A percentile compares a stretch with the other conserved stretches of the same genome.
phyloP scores from a whole-genome alignment of 352 stramenopile genomes.

The Globisporangium middletonii region DNA sequence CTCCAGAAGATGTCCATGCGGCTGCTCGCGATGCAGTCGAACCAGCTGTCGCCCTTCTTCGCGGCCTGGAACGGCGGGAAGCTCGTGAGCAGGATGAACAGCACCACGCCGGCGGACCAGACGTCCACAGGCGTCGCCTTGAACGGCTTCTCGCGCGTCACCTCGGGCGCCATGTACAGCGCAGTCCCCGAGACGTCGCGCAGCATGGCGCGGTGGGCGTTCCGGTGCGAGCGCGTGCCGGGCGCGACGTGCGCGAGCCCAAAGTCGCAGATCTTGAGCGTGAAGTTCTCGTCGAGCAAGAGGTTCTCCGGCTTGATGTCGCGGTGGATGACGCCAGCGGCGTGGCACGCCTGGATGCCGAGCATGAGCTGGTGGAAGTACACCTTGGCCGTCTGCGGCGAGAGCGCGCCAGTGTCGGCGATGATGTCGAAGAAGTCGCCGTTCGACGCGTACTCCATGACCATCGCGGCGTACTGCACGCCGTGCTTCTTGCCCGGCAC shows the following conservation, averaged over 20 bases:
- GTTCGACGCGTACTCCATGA: conserved; percentile 71
- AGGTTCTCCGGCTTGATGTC: conserved; percentile 83
- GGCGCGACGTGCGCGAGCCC: conserved; percentile 76
- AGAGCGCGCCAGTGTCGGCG: conserved; percentile 54
- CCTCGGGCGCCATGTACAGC: conserved; percentile 88
- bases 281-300: conserved; percentile 74
- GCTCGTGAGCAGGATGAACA: conserved; percentile 89
- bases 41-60: conserved; percentile 69
- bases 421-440: conserved; percentile 86
- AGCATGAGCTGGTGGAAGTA: conserved; percentile 76
- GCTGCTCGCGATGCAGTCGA: conserved; percentile 42
- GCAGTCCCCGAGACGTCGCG: conserved; percentile 69
- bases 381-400: conserved; percentile 45
- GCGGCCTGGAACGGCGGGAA: conserved; percentile 85
- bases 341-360: conserved; percentile 70
- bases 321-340: conserved; percentile 62
- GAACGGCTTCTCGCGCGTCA: conserved; percentile 48
- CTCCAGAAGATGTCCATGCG: conserved; percentile 56
- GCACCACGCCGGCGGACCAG: conserved; percentile 85
- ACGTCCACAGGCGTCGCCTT: conserved; percentile 80
- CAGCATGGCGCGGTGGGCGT: conserved; percentile 24
- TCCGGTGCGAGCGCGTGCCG: background rate
- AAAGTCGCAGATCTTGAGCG: conserved; percentile 92
- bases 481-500: conserved; percentile 35
- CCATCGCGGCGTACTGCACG: conserved; percentile 55